Evolutionary conservation across 306 rosid genomes (phyloP).

Genomic region (Quercus robur): DNA sequence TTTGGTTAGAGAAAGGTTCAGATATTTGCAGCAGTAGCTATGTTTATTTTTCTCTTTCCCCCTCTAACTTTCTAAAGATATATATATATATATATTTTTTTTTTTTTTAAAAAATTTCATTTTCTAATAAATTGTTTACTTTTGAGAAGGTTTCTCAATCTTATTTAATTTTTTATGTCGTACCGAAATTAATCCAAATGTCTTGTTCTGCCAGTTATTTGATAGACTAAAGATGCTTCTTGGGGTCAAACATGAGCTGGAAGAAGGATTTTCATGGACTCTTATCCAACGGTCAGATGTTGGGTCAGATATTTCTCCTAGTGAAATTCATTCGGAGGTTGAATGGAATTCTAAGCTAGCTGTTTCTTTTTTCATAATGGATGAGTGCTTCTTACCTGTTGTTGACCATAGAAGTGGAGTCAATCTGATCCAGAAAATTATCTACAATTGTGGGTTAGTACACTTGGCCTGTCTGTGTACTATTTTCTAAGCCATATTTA

Average conservation of each 20-base stretch:
- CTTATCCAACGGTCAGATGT: conserved; percentile 63
- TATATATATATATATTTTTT: background rate
- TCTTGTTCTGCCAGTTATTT: conserved; percentile 56
- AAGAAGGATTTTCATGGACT: conserved; percentile 84
- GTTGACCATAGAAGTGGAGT: conserved; percentile 87
- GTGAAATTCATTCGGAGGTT: conserved; percentile 41
- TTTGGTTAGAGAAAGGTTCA: background rate
- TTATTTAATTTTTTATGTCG: background rate
- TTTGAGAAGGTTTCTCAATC: conserved; percentile 15
- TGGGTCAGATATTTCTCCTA: conserved; percentile 43
- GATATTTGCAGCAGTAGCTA: background rate
- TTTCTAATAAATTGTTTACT: background rate
- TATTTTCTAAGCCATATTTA: background rate
- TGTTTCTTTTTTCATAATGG: conserved; percentile 79
- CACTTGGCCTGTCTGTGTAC: conserved; percentile 8
- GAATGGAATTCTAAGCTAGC: conserved; percentile 84
- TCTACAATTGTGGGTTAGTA: conserved; percentile 81
- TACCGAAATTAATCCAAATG: conserved; percentile 11
- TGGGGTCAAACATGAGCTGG: conserved; percentile 77
- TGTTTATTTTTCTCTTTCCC: background rate
- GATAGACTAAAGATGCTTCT: conserved; percentile 62
- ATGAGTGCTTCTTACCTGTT: conserved; percentile 91
- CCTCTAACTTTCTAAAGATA: background rate
- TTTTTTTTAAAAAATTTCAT: background rate
- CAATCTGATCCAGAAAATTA: conserved; percentile 77